Evolutionary conservation across 1,284 basidiomycete species (phyloP).

Genomic region (Baeospora myosura): DNA sequence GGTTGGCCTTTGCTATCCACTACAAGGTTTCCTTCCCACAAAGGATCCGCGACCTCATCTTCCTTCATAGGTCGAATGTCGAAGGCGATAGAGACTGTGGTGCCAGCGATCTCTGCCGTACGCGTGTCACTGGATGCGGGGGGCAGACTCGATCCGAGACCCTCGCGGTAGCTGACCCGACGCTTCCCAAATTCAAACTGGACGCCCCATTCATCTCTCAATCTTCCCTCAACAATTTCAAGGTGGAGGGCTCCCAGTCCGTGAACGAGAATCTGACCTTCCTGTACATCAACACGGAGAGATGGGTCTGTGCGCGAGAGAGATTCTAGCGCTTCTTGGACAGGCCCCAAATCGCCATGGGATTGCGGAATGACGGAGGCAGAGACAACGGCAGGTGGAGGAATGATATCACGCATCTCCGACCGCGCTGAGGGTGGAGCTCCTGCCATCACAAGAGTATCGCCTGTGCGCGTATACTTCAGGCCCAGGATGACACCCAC

Average conservation of each 20-base stretch:
- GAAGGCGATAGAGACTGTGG: constrained; percentile 42
- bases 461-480: constrained; percentile 81
- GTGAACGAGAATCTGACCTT: constrained; percentile 79
- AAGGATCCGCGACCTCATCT: constrained; percentile 53
- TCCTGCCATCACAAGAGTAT: constrained; percentile 61
- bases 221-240: constrained; percentile 77
- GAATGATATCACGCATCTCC: constrained; percentile 58
- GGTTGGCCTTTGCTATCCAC: constrained; percentile 43
- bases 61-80: constrained; percentile 44
- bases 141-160: constrained; percentile 39
- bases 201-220: constrained; percentile 75
- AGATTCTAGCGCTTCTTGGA: constrained; percentile 67
- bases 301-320: constrained; percentile 84
- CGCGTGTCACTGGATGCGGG: constrained; percentile 2
- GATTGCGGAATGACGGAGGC: constrained; percentile 77
- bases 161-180: constrained; percentile 77
- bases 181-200: constrained; percentile 73
- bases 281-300: constrained; percentile 67
- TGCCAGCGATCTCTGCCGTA: constrained; percentile 12
- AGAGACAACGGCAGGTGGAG: constrained; percentile 73
- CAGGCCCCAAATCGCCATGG: constrained; percentile 70
- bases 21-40: constrained; percentile 71
- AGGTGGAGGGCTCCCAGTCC: constrained; percentile 83
- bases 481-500: constrained; percentile 83
- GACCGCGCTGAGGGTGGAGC: constrained; percentile 28